Conservation (phyloP, 768 basidiomycete genomes). For the Amanita rubescens region DNA sequence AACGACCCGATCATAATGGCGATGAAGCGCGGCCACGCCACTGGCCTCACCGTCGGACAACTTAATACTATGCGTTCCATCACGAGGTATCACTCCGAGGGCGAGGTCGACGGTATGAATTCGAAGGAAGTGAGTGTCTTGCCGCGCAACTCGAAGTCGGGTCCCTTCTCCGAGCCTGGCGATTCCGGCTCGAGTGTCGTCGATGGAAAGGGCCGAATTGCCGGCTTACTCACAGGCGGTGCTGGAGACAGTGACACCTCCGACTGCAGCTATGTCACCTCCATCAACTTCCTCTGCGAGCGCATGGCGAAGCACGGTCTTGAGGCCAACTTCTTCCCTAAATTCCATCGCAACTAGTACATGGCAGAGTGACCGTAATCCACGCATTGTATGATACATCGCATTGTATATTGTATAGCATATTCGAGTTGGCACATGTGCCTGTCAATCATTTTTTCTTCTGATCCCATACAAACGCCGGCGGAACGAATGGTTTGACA, state of each 20-base stretch:
- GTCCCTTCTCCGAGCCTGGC: constrained; percentile 27
- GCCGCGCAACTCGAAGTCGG: constrained; percentile 19
- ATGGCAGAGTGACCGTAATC: too few species aligned
- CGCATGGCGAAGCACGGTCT: too few species aligned
- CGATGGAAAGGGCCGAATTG: constrained; percentile 24
- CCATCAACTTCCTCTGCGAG: constrained; percentile 20
- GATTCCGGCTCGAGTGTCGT: constrained; percentile 33
- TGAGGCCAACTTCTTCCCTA: constrained; percentile 1
- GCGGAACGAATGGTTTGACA: too few species aligned
- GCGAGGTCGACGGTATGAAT: constrained; percentile 16
- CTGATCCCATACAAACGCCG: too few species aligned
- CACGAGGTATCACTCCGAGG: constrained; percentile 14
- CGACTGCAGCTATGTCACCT: constrained; percentile 31
- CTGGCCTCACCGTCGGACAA: constrained; percentile 24
- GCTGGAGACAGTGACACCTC: constrained; percentile 13
- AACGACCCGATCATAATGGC: constrained; percentile 23
- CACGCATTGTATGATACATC: too few species aligned
- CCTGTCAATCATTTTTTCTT: too few species aligned
- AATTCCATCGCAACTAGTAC: too few species aligned
- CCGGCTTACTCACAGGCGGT: constrained; percentile 28
- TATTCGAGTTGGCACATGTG: too few species aligned
- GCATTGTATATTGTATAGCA: too few species aligned
- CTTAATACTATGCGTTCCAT: constrained; percentile 19
- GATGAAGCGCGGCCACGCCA: constrained; percentile 24
- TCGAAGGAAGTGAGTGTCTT: constrained; percentile 21